Evolutionary conservation across 2,329 filamentous ascomycete species (phyloP), one percentile per base, ranked within the genome.

Genomic region (Aspergillus thermomutatus): DNA sequence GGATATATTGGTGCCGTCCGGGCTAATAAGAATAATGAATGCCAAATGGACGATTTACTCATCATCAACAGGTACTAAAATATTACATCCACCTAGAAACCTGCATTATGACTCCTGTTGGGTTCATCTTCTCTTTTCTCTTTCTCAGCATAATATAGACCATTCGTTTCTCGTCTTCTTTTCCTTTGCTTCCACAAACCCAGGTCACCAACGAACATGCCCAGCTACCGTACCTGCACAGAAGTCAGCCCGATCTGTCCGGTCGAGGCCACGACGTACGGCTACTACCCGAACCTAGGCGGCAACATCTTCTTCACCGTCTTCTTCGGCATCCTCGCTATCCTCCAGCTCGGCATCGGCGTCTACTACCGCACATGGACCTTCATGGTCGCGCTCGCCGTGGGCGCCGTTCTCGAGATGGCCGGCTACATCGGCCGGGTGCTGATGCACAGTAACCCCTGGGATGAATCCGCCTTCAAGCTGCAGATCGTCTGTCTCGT

Each of bases 391-490:
- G 82, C 79, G 0, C 73, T 84, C 57, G 64, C 70, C 8, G 59
- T 79, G 3, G 83, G 81, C 8, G 75, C 80, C 7, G 57, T 80
- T 3, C 76, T 82, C 47, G 83, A 85, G 64, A 69, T 78, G 27
- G 67, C 83, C 1, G 85, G 85, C 8, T 87, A 87, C 64, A 72
- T 77, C 11, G 83, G 81, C 2, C 77, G 83, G 23, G 66, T 86
- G 31, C 68, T 82, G 60, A 75, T 86, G 69, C 71, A 82, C 68
- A 63, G 75, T 51, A 81, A 85, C 61, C 80, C 82, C 0, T 86
- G 81, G 71, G 69, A 73, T 40, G 61, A 70, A 3, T 61, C 72
- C 19, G 77, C 75, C 0, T 86, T 86, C 64, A 72, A 84, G 50
- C 68, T 82, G 60, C 83, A 79, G 60, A 82, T 86, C 52, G 79